Conservation (phyloP, 1,139 yeast species). For the Hansenula sp. region DNA sequence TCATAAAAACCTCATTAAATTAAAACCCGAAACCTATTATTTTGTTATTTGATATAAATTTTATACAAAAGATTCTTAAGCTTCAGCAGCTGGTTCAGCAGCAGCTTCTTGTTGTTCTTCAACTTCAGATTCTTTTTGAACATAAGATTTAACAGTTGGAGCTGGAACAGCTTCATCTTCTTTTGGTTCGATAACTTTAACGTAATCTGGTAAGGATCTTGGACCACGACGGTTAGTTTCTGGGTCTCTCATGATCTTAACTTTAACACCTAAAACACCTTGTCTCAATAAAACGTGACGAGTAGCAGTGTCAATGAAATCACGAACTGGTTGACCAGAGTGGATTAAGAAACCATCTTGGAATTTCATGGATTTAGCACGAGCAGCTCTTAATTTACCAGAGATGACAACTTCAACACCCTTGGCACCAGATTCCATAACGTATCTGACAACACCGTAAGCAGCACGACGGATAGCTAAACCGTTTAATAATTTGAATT, state of each 20-base stretch:
- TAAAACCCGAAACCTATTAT: constrained; percentile 1
- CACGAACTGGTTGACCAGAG: constrained; percentile 99
- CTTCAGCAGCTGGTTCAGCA: constrained; percentile 27
- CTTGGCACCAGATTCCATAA: constrained; percentile 99
- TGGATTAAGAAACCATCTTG: constrained; percentile 99
- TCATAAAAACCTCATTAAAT: neutral
- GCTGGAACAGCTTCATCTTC: constrained; percentile 87
- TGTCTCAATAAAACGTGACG: constrained; percentile 99
- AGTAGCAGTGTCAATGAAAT: constrained; percentile 97
- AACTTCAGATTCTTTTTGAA: constrained; percentile 33
- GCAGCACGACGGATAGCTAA: constrained; percentile 99
- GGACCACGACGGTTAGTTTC: constrained; percentile 89
- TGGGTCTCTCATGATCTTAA: constrained; percentile 99
- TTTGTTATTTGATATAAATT: neutral
- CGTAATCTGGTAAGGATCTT: constrained; percentile 93
- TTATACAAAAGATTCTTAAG: constrained; percentile 8
- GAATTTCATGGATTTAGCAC: constrained; percentile 99
- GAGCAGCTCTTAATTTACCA: constrained; percentile 99
- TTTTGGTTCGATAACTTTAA: constrained; percentile 93
- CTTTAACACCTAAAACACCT: constrained; percentile 99
- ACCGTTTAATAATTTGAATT: constrained; percentile 97
- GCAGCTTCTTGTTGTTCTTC: constrained; percentile 24
- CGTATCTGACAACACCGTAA: constrained; percentile 99
- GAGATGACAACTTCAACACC: constrained; percentile 99
- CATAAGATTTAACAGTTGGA: constrained; percentile 80